Base-by-base conservation (phyloP, 768 basidiomycete species). In the Naganishia onofrii region DNA sequence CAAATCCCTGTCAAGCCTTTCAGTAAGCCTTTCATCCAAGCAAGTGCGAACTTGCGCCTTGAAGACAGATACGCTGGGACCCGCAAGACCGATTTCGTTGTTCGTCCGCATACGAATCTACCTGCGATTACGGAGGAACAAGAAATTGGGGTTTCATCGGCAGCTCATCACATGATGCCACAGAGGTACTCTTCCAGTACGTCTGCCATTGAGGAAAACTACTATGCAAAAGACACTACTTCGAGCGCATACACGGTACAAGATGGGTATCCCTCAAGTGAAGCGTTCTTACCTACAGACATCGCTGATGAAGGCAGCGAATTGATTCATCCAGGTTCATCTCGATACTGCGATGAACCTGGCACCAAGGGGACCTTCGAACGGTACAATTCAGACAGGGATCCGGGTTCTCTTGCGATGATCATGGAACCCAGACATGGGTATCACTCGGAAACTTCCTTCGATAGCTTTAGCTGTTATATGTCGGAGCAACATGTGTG, bases 21-120 rank as follows among this genome's bases (percentile, higher is more conserved):
- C 60, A 63, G 60, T n/a, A 63, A 3, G 42, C 60, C 60, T 34
- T 63, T 63, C 38, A 28, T 63, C 42, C 60, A 63, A 36, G 42
- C 60, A 2, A 3, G 46, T 13, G 42, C 38, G 46, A 13, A 26
- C 7, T 29, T 63, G 23, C 12, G 26, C 2, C 9, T 63, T 7
- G 19, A 26, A 21, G 42, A 63, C 38, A 63, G 32, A 44, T 63
- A 63, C 60, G 36, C 60, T 44, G 60, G 42, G 28, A 63, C 36
- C 8, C 38, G 26, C 42, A 63, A 44, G 17, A 38, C 23, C 3
- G 38, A 44, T n/a, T 26, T 44, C 10, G 7, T 63, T n/a, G 26
- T 26, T 5, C 42, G 23, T 26, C 5, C 60, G 6, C 38, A 5
- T 44, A 44, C 34, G 34, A 21, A 26, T 19, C 15, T 63, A 42